A percentile compares a stretch with the other conserved stretches of the same genome.
These are phyloP conservation scores for Aspergillus sp. DNA, from an alignment of 2,329 filamentous ascomycete genomes.

Conservation along the genomic window DNA sequence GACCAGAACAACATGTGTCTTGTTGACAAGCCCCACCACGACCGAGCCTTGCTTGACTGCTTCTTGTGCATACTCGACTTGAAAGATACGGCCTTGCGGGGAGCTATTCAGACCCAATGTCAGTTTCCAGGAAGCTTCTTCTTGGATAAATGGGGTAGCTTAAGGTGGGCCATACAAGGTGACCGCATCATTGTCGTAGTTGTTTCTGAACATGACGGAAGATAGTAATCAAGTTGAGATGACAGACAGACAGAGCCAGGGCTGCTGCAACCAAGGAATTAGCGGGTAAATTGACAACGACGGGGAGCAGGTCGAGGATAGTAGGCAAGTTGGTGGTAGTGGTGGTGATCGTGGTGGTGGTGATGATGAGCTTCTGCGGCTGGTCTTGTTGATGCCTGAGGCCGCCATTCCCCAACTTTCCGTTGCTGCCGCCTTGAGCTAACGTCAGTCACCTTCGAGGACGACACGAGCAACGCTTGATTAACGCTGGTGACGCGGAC, in stretches of 20 bases:
- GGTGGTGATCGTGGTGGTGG: conserved; percentile 27
- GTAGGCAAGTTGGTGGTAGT: conserved; percentile 18
- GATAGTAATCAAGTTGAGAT: neutral
- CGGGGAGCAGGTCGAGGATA: conserved; percentile 1
- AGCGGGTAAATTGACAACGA: no score
- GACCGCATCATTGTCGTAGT: conserved; percentile 99
- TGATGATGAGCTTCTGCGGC: conserved; percentile 4
- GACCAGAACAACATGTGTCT: conserved; percentile 92
- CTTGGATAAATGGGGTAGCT: conserved; percentile 27
- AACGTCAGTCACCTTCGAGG: conserved; percentile 19
- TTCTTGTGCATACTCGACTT: conserved; percentile 98
- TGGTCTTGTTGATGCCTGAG: conserved; percentile 11
- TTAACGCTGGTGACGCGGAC: no score
- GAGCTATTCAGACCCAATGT: conserved; percentile 53
- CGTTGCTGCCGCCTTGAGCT: conserved; percentile 12
- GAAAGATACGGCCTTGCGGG: conserved; percentile 97
- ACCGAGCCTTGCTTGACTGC: conserved; percentile 98
- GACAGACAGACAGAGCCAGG: neutral
- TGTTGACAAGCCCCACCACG: conserved; percentile 93
- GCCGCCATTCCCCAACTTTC: conserved; percentile 4
- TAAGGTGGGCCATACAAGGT: conserved; percentile 64
- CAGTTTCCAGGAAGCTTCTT: conserved; percentile 11
- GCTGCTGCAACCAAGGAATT: no score
- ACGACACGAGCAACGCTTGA: no score
- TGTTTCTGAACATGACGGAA: conserved; percentile 86